Conservation (phyloP, 208 protist species). For the Trypanosoma theileri region DNA sequence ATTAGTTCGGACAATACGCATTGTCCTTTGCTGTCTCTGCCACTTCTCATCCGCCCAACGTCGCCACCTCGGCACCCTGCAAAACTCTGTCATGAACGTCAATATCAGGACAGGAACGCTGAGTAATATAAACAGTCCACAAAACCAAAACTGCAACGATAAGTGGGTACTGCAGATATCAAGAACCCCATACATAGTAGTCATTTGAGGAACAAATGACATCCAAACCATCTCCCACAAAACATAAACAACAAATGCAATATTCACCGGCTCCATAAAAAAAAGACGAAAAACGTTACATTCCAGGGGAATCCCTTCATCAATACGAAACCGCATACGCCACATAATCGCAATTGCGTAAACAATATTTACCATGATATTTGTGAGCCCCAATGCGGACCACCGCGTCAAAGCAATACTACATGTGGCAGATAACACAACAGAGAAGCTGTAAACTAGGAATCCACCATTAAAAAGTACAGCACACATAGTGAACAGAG, state of each 20-base stretch:
- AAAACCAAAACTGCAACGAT: conserved; percentile 46
- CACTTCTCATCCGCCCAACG: conserved; percentile 33
- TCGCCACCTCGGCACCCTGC: conserved; percentile 59
- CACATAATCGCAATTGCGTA: conserved; percentile 57
- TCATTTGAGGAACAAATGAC: conserved; percentile 28
- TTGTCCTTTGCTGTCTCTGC: background rate
- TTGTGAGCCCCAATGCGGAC: conserved; percentile 41
- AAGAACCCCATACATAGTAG: background rate
- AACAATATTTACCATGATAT: conserved; percentile 66
- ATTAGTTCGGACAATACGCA: background rate
- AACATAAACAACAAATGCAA: conserved; percentile 46
- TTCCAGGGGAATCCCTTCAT: conserved; percentile 43
- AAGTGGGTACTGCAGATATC: conserved; percentile 43
- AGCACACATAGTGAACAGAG: conserved; percentile 48
- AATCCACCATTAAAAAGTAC: conserved; percentile 51
- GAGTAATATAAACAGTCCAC: conserved; percentile 41
- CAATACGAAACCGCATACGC: conserved; percentile 41
- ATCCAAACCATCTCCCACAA: conserved; percentile 72
- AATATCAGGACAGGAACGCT: conserved; percentile 36
- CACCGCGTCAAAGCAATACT: conserved; percentile 16
- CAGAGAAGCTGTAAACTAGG: conserved; percentile 48
- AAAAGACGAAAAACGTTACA: conserved; percentile 42
- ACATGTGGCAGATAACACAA: conserved; percentile 41
- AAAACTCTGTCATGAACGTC: conserved; percentile 67
- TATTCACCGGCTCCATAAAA: conserved; percentile 34